Conservation (phyloP, 345 rosid species). For the Linum usitatissimum region DNA sequence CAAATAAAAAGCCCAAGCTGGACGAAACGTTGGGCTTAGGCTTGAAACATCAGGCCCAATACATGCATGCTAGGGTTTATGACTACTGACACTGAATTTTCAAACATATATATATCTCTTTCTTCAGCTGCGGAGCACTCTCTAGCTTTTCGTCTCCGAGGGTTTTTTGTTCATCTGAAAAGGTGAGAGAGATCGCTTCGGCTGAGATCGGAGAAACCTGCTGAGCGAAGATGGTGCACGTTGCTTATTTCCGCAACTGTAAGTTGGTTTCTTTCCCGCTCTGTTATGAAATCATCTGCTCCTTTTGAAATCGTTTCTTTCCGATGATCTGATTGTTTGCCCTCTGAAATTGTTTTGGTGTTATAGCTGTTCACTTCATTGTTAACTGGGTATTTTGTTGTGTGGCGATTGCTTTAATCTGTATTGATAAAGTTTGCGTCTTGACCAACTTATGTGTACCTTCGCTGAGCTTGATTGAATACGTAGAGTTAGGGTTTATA, state of each 20-base stretch:
- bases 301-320: conserved; percentile 1
- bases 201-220: background rate
- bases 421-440: background rate
- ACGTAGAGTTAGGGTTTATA: background rate
- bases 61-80: background rate
- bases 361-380: background rate
- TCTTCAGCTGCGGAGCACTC: background rate
- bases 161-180: background rate
- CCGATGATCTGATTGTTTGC: background rate
- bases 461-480: background rate
- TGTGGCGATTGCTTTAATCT: background rate
- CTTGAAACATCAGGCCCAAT: background rate
- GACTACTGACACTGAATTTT: background rate
- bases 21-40: background rate
- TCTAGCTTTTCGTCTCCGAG: background rate
- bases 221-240: conserved; percentile 1
- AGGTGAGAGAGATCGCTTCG: background rate
- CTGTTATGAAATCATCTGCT: background rate
- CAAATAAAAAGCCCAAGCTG: background rate
- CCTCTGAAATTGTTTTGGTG: background rate
- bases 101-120: too few species aligned
- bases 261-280: background rate
- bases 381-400: background rate
- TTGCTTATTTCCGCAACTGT: conserved; percentile 2
- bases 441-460: background rate